These are phyloP conservation scores for Fusarium sp. DNA, from an alignment of 2,329 filamentous ascomycete species.

Conservation along the genomic window DNA sequence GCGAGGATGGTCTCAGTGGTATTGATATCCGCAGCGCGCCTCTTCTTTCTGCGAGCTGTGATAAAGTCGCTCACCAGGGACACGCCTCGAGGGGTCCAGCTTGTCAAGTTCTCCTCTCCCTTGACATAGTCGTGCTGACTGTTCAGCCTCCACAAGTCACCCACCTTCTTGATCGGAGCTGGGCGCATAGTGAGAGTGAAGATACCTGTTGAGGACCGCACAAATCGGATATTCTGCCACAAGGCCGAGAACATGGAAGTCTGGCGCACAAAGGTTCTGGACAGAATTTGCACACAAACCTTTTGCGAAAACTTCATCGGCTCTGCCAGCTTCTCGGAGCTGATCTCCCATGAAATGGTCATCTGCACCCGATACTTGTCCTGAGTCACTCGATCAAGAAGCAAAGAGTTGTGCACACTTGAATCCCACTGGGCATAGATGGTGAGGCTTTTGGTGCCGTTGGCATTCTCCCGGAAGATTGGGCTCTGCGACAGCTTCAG, in stretches of 20 bases:
- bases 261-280: slow-evolving; percentile 85
- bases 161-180: slow-evolving; percentile 88
- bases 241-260: slow-evolving; percentile 88
- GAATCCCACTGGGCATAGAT: slow-evolving; percentile 97
- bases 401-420: slow-evolving; percentile 88
- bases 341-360: slow-evolving; percentile 86
- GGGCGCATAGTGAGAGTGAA: slow-evolving; percentile 90
- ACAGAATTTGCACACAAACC: slow-evolving; percentile 84
- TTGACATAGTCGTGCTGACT: slow-evolving; percentile 96
- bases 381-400: slow-evolving; percentile 93
- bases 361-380: slow-evolving; percentile 94
- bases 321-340: slow-evolving; percentile 84
- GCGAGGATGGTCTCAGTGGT: slow-evolving; percentile 75
- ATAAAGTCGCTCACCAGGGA: slow-evolving; percentile 93
- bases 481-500: slow-evolving; percentile 84
- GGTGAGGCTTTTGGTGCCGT: slow-evolving; percentile 89
- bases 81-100: slow-evolving; percentile 90
- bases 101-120: slow-evolving; percentile 86
- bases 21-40: slow-evolving; percentile 83
- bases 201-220: slow-evolving; percentile 86
- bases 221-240: slow-evolving; percentile 86
- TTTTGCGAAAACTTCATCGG: slow-evolving; percentile 90
- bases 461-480: slow-evolving; percentile 84
- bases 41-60: slow-evolving; percentile 76
- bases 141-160: slow-evolving; percentile 96